phyloP scores from a whole-genome alignment of 2,329 filamentous ascomycete species.

The Metarhizium humberi region DNA sequence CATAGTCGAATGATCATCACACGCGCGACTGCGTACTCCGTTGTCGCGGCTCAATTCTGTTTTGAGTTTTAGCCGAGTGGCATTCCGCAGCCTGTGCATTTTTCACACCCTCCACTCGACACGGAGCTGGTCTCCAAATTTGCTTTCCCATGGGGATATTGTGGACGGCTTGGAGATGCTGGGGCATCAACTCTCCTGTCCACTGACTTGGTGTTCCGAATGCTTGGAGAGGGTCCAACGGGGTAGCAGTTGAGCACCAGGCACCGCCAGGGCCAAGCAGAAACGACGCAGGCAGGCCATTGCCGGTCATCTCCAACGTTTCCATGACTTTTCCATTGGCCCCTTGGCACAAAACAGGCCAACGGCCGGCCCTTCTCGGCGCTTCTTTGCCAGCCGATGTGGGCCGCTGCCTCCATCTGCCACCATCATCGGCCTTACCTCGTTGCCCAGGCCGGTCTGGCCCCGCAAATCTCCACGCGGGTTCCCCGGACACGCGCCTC shows the following conservation, averaged over 20 bases:
- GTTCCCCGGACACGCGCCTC: constrained; percentile 20
- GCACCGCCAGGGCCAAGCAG: too few relatives aligned
- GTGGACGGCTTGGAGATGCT: not conserved
- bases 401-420: constrained; percentile 4
- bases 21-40: too few relatives aligned
- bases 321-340: too few relatives aligned
- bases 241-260: not conserved
- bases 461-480: constrained; percentile 10
- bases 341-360: not conserved
- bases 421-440: constrained; percentile 20
- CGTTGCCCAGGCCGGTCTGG: constrained; percentile 16
- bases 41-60: not conserved
- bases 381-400: constrained; percentile 18
- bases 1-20: not conserved
- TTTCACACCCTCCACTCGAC: not conserved
- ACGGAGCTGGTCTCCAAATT: not conserved
- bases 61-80: not conserved
- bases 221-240: not conserved
- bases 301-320: not conserved
- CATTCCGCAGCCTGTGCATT: not conserved
- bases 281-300: not conserved
- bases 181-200: not conserved
- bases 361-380: constrained; percentile 24
- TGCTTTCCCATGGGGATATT: not conserved
- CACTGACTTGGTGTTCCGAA: not conserved